Base-by-base conservation (phyloP, 2,329 filamentous ascomycete genomes). In the Xylariaceae sp. region DNA sequence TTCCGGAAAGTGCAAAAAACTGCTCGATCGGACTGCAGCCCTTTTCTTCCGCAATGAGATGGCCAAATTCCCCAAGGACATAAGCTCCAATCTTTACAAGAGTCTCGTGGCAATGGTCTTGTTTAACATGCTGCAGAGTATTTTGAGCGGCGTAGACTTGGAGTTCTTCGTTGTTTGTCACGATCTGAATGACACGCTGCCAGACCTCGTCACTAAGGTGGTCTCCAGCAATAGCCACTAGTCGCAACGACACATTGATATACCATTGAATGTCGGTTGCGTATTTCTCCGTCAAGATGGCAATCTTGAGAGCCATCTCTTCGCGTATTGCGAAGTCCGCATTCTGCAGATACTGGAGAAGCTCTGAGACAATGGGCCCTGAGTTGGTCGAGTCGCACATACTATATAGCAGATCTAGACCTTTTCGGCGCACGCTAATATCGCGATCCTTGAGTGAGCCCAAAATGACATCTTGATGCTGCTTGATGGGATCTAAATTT, bases 251-350 rank as follows among this genome's bases (percentile, higher is more conserved):
- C 61, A 97, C 97, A 68, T 99, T 93, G 57, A 99, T 95, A 70
- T 99, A 99, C 94, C 94, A 99, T 74, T 97, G 93, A 17, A 96
- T 90, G 66, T 99, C 94, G 1, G 92, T 97, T 19, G 94, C 94
- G 69, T 99, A 99, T 69, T 97, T 97, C 69, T 99, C 94, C 0
- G 95, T 97, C 59, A 99, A 73, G 65, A 99, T 99, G 47, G 94
- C 94, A 71, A 99, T 96, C 75, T 99, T 99, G 57, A 99, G 78
- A 4, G 97, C 94, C 94, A 99, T 99, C 71, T 99, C 94, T 74
- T 99, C 95, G 58, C 95, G 85, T 63, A 99, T 97, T 5, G 93
- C 93, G 70, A 96, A 99, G 71, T 99, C 94, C 44, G 94, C 94
- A 50, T 90, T 96, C 66, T 97, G 93, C 9, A 99, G 81, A 70